phyloP scores from a whole-genome alignment of 1,284 basidiomycete genomes.

The Moesziomyces antarcticus region DNA sequence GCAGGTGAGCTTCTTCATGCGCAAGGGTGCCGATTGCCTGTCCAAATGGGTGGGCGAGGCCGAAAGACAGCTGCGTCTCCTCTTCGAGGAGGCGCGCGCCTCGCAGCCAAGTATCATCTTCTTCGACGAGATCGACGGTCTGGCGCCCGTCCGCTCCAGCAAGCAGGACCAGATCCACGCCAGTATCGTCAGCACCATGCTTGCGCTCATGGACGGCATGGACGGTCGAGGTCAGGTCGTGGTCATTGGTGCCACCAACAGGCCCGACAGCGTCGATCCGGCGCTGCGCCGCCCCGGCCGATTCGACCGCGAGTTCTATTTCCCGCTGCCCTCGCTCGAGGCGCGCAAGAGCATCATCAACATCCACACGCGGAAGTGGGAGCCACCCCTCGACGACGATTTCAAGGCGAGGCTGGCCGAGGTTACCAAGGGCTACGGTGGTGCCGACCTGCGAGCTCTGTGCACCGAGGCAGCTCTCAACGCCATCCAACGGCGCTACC shows the following conservation, averaged over 20 bases:
- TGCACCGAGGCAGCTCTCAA: slow-evolving; percentile 93
- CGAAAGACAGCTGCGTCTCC: slow-evolving; percentile 90
- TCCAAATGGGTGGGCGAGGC: slow-evolving; percentile 99
- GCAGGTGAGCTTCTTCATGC: slow-evolving; percentile 98
- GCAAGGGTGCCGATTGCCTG: slow-evolving; percentile 96
- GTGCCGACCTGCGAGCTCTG: slow-evolving; percentile 83
- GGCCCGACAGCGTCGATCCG: slow-evolving; percentile 96
- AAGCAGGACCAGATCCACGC: slow-evolving; percentile 99
- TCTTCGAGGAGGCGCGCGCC: slow-evolving; percentile 95
- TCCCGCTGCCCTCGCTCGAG: slow-evolving; percentile 85
- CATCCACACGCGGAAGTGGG: slow-evolving; percentile 93
- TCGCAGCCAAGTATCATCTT: slow-evolving; percentile 96
- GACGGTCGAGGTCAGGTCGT: slow-evolving; percentile 93
- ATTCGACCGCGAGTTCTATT: slow-evolving; percentile 99
- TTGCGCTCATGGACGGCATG: slow-evolving; percentile 99
- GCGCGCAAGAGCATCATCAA: slow-evolving; percentile 88
- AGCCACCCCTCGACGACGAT: slow-evolving; percentile 78
- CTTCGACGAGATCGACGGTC: slow-evolving; percentile 98
- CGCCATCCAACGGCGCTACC: slow-evolving; percentile 93
- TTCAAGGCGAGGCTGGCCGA: slow-evolving; percentile 81
- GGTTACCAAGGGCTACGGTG: slow-evolving; percentile 96
- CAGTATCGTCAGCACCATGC: slow-evolving; percentile 92
- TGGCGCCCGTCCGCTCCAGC: slow-evolving; percentile 95
- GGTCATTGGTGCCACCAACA: slow-evolving; percentile 97
- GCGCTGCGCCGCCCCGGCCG: slow-evolving; percentile 92